Conservation (phyloP, 495 filamentous ascomycete genomes). For the Xylaria castorea region DNA sequence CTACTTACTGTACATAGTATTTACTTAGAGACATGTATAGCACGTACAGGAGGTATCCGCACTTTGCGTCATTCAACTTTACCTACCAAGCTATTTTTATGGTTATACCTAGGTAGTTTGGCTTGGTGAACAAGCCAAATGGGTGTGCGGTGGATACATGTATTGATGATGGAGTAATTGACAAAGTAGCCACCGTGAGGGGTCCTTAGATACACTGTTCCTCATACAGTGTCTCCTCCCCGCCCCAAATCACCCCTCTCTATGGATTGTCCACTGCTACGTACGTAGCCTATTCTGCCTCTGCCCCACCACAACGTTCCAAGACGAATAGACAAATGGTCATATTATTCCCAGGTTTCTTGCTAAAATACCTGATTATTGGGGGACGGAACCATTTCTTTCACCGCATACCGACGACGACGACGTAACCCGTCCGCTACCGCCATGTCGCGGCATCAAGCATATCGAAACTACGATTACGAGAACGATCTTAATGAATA, state of each 20-base stretch:
- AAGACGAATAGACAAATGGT: background rate
- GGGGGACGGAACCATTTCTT: background rate
- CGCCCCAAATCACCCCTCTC: background rate
- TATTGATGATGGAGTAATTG: no score
- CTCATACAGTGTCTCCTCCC: no score
- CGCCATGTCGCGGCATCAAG: slow-evolving; percentile 67
- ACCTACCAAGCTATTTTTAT: background rate
- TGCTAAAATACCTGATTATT: background rate
- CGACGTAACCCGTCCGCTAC: background rate
- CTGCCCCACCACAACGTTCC: background rate
- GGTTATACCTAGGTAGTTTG: background rate
- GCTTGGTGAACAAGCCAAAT: background rate
- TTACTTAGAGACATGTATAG: no score
- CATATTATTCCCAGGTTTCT: background rate
- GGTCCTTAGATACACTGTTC: no score
- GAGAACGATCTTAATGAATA: slow-evolving; percentile 68
- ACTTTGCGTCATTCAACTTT: no score
- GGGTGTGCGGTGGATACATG: background rate
- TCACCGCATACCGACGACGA: background rate
- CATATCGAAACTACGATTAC: slow-evolving; percentile 65
- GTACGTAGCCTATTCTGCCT: background rate
- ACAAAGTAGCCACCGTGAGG: no score
- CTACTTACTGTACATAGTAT: no score
- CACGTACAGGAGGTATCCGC: no score
- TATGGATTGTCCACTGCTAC: background rate